Conservation (phyloP, 768 basidiomycete genomes). For the Russula sp. region DNA sequence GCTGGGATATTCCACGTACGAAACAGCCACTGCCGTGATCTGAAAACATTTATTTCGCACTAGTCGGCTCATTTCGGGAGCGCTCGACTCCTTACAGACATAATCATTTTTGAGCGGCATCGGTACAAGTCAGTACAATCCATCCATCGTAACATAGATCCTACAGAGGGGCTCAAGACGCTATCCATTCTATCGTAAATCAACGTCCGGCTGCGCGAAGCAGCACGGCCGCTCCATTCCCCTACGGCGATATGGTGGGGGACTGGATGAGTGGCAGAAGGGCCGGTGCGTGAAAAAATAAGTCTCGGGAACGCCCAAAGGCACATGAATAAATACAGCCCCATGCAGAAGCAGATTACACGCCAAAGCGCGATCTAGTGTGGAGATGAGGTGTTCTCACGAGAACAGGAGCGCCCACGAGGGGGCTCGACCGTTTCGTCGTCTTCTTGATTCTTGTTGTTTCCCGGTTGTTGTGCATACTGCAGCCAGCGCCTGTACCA, state of each 20-base stretch:
- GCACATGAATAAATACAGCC: neutral
- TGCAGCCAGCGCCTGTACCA: constrained; percentile 69
- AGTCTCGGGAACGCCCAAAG: neutral
- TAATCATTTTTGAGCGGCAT: neutral
- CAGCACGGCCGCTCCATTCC: neutral
- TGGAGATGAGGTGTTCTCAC: constrained; percentile 10
- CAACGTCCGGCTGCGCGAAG: neutral
- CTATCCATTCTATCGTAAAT: constrained; percentile 6
- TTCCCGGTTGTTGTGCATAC: neutral
- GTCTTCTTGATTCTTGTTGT: neutral
- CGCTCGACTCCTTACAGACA: neutral
- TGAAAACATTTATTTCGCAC: neutral
- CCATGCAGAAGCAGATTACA: neutral
- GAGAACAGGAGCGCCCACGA: constrained; percentile 11
- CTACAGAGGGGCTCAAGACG: neutral
- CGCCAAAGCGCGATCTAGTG: constrained; percentile 1
- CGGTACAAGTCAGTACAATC: neutral
- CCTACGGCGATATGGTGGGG: neutral
- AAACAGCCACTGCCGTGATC: neutral
- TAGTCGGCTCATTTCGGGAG: neutral
- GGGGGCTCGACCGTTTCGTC: constrained; percentile 7
- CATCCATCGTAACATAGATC: constrained; percentile 1
- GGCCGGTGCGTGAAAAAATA: neutral
- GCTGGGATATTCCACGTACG: too few species aligned
- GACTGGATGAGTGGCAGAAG: neutral